A percentile compares a stretch with the other conserved stretches of the same genome.
These are phyloP conservation scores for Cercospora sp. DNA, from an alignment of 2,329 filamentous ascomycete species.

Conservation along the genomic window DNA sequence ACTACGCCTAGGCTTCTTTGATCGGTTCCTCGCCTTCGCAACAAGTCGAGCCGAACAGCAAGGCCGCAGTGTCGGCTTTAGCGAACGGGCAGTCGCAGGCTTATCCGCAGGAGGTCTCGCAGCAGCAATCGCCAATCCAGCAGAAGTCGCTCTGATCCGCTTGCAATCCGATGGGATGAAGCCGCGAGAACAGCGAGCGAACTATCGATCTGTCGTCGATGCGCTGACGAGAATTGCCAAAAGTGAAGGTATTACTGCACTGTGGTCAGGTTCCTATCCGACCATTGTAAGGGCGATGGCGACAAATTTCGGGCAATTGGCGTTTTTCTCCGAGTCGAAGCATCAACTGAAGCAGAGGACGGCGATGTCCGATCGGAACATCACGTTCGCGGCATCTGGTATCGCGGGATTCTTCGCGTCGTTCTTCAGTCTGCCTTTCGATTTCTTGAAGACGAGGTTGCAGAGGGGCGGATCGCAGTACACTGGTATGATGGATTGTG, in stretches of 20 bases:
- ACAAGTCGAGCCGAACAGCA: conserved; percentile 68
- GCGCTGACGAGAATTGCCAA: conserved; percentile 79
- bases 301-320: conserved; percentile 92
- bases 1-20: conserved; percentile 89
- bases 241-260: conserved; percentile 72
- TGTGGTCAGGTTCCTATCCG: conserved; percentile 87
- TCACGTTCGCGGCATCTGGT: conserved; percentile 77
- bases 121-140: conserved; percentile 91
- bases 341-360: conserved; percentile 72
- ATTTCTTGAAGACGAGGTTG: conserved; percentile 95
- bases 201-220: conserved; percentile 90
- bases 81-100: conserved; percentile 80
- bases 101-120: conserved; percentile 83
- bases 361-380: conserved; percentile 62
- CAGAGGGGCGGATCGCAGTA: conserved; percentile 90
- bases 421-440: conserved; percentile 92
- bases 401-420: conserved; percentile 94
- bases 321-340: conserved; percentile 97
- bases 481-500: conserved; percentile 83
- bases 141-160: conserved; percentile 89
- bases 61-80: conserved; percentile 72
- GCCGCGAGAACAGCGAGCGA: conserved; percentile 76
- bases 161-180: conserved; percentile 97
- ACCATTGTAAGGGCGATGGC: conserved; percentile 95
- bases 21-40: conserved; percentile 80